These are phyloP conservation scores for Candida orba DNA, from an alignment of 805 yeast genomes.

Conservation along the genomic window DNA sequence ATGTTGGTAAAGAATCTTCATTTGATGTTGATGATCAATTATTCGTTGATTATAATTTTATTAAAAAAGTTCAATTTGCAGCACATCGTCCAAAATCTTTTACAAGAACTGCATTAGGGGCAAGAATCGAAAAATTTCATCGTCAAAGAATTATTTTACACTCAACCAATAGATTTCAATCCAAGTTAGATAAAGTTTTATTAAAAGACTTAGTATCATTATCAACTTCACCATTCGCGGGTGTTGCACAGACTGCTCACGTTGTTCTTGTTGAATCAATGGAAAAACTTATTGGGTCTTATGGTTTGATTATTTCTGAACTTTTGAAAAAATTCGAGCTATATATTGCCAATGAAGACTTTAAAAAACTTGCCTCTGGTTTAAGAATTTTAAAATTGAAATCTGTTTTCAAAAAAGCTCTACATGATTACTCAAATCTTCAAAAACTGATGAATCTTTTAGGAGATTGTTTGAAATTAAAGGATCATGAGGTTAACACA, in stretches of 20 bases:
- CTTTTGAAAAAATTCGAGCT: constrained; percentile 42
- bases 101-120: constrained; percentile 73
- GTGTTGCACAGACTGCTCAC: constrained; percentile 66
- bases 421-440: constrained; percentile 49
- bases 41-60: constrained; percentile 45
- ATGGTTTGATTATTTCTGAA: constrained; percentile 43
- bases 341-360: constrained; percentile 43
- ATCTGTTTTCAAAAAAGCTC: constrained; percentile 50
- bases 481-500: constrained; percentile 46
- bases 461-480: constrained; percentile 47
- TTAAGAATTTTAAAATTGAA: constrained; percentile 49
- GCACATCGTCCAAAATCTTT: constrained; percentile 59
- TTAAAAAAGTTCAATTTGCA: constrained; percentile 54
- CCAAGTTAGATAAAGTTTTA: constrained; percentile 53
- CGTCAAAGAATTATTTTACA: constrained; percentile 65
- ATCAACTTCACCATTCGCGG: constrained; percentile 63
- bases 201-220: constrained; percentile 58
- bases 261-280: constrained; percentile 57
- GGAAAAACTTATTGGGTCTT: constrained; percentile 63
- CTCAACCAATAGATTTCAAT: constrained; percentile 65
- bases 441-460: constrained; percentile 40
- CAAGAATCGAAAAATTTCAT: constrained; percentile 67
- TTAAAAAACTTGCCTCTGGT: constrained; percentile 56
- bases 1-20: constrained; percentile 67
- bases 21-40: constrained; percentile 49